Evolutionary conservation across 495 filamentous ascomycete species (phyloP).

Genomic region (Hypoxylon crocopeplum): DNA sequence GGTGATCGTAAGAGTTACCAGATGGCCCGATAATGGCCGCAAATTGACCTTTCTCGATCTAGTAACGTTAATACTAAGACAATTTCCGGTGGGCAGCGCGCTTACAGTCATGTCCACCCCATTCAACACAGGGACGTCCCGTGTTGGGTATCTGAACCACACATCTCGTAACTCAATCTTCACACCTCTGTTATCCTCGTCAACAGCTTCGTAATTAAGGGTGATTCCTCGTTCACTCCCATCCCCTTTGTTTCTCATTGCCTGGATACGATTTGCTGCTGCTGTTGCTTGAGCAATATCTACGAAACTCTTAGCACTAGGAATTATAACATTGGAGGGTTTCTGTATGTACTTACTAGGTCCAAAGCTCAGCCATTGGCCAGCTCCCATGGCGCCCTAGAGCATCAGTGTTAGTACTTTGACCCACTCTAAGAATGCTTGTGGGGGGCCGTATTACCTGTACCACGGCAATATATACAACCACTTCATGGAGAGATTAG

Average conservation of each 20-base stretch:
- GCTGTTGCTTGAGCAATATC: constrained; percentile 65
- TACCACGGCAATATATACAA: constrained; percentile 56
- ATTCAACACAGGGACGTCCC: constrained; percentile 58
- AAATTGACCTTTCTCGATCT: constrained; percentile 70
- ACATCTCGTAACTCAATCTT: constrained; percentile 64
- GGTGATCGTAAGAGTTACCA: constrained; percentile 34
- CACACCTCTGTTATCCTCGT: constrained; percentile 55
- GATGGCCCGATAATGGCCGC: constrained; percentile 69
- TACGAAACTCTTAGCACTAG: constrained; percentile 14
- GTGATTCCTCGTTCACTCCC: constrained; percentile 36
- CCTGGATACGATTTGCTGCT: constrained; percentile 62
- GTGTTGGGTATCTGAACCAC: constrained; percentile 65
- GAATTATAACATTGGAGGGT: not conserved
- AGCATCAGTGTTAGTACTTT: constrained; percentile 6
- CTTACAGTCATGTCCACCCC: constrained; percentile 57
- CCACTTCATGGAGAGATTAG: constrained; percentile 40
- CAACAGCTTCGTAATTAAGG: constrained; percentile 38
- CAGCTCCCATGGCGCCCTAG: constrained; percentile 50
- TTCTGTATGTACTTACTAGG: constrained; percentile 50
- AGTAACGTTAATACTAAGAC: constrained; percentile 11
- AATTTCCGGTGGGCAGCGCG: constrained; percentile 2
- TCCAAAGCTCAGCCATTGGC: constrained; percentile 55
- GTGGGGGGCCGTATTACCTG: constrained; percentile 44
- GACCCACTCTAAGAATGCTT: not conserved
- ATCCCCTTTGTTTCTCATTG: constrained; percentile 45